Percentiles rank a stretch among this genome's conserved stretches.
Conservation (phyloP, 352 stramenopile species). For the Poterioochromonas sp. region DNA sequence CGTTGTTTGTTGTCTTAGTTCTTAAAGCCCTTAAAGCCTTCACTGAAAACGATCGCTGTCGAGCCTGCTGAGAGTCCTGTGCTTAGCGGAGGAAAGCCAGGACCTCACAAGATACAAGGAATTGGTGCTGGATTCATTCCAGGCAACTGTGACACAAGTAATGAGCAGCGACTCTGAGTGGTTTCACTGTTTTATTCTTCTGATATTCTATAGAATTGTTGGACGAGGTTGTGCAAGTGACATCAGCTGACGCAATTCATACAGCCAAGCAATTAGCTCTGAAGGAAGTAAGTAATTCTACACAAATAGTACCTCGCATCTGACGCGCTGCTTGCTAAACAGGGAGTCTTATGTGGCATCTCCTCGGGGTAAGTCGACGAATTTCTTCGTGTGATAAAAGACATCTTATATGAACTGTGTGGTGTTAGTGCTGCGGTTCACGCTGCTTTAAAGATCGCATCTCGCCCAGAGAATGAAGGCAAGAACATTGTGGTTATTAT, state of each 20-base stretch:
- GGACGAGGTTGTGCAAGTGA: slow-evolving; percentile 37
- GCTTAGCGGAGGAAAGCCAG: slow-evolving; percentile 41
- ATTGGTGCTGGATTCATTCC: slow-evolving; percentile 49
- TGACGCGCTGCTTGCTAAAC: not conserved
- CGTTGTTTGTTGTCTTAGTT: slow-evolving; percentile 33
- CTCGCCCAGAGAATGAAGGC: slow-evolving; percentile 59
- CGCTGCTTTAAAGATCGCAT: slow-evolving; percentile 55
- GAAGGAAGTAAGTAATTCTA: slow-evolving; percentile 37
- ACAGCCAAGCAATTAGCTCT: slow-evolving; percentile 44
- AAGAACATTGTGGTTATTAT: slow-evolving; percentile 71
- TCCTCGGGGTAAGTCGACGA: not conserved
- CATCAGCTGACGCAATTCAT: slow-evolving; percentile 43
- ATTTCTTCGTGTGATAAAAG: slow-evolving; percentile 4
- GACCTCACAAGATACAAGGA: slow-evolving; percentile 30
- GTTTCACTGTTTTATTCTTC: no score
- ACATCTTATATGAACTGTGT: slow-evolving; percentile 40
- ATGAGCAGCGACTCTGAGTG: not conserved
- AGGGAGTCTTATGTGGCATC: not conserved
- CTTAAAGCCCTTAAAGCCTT: slow-evolving; percentile 45
- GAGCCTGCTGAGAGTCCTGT: slow-evolving; percentile 45
- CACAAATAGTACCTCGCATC: not conserved
- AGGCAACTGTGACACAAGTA: slow-evolving; percentile 43
- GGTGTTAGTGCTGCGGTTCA: slow-evolving; percentile 55
- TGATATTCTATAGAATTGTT: not conserved
- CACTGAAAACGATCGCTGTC: slow-evolving; percentile 42